Conservation (phyloP, 352 stramenopile species). For the Pythium biforme region DNA sequence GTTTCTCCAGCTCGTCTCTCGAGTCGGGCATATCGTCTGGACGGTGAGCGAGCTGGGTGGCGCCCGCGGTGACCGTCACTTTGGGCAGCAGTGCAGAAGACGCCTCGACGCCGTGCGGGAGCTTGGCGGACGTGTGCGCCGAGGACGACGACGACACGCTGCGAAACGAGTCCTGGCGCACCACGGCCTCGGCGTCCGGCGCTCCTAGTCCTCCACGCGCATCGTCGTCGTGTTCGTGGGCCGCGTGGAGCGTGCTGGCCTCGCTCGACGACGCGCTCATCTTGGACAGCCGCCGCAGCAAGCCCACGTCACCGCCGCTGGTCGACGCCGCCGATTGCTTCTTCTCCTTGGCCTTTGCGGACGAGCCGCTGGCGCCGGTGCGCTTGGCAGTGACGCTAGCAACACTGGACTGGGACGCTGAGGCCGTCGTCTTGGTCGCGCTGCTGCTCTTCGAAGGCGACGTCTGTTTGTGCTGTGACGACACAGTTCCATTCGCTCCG, state of each 20-base stretch:
- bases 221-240: not conserved
- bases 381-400: not conserved
- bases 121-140: not conserved
- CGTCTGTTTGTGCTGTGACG: not conserved
- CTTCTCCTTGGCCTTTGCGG: slow-evolving; percentile 6
- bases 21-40: not conserved
- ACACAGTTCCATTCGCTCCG: no score
- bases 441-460: not conserved
- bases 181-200: not conserved
- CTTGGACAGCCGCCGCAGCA: slow-evolving; percentile 14
- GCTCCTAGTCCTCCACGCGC: not conserved
- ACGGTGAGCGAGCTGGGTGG: not conserved
- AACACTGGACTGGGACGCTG: not conserved
- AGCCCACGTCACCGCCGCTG: not conserved
- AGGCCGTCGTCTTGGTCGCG: not conserved
- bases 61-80: not conserved
- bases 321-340: not conserved
- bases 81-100: not conserved
- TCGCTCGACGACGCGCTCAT: slow-evolving; percentile 22
- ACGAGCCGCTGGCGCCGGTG: not conserved
- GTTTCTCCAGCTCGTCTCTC: not conserved
- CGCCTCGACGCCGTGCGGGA: not conserved
- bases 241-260: not conserved
- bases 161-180: slow-evolving; percentile 15
- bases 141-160: slow-evolving; percentile 18